Evolutionary conservation across 257 asterid species (phyloP).

Genomic region (Sherardia arvensis): DNA sequence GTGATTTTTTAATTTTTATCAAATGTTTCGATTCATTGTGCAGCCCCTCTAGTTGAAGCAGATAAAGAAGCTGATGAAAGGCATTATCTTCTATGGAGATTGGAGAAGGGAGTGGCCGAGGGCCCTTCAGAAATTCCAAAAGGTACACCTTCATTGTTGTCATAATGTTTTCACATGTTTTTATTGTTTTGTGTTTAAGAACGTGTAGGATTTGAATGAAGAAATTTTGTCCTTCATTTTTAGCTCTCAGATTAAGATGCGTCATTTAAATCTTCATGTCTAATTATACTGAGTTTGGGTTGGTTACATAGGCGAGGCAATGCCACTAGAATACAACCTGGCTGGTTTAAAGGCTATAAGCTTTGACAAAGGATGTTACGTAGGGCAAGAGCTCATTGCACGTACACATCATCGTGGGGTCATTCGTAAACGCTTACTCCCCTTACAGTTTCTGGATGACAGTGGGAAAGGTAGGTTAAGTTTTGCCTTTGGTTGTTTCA

Average conservation of each 20-base stretch:
- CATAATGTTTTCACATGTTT: not conserved
- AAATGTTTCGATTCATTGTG: not conserved
- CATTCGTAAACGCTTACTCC: slow-evolving; percentile 70
- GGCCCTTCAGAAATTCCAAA: slow-evolving; percentile 84
- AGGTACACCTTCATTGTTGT: slow-evolving; percentile 30
- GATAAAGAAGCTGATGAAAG: slow-evolving; percentile 71
- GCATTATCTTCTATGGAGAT: slow-evolving; percentile 73
- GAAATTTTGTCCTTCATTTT: not conserved
- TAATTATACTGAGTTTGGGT: not conserved
- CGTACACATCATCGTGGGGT: slow-evolving; percentile 89
- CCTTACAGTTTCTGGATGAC: slow-evolving; percentile 46
- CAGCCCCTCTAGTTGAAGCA: slow-evolving; percentile 88
- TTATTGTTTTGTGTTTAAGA: not conserved
- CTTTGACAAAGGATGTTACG: slow-evolving; percentile 89
- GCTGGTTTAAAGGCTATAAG: slow-evolving; percentile 78
- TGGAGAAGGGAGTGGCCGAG: slow-evolving; percentile 90
- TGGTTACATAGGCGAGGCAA: slow-evolving; percentile 54
- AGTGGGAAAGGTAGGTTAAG: slow-evolving; percentile 42
- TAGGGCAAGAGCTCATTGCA: slow-evolving; percentile 90
- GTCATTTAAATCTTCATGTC: slow-evolving; percentile 3
- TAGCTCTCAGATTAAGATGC: not conserved
- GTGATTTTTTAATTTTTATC: not conserved
- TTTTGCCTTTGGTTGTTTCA: not conserved
- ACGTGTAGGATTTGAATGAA: not conserved
- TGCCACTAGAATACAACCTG: slow-evolving; percentile 81